Evolutionary conservation across 2,329 filamentous ascomycete genomes (phyloP).

Genomic region (Cytospora leucostoma): DNA sequence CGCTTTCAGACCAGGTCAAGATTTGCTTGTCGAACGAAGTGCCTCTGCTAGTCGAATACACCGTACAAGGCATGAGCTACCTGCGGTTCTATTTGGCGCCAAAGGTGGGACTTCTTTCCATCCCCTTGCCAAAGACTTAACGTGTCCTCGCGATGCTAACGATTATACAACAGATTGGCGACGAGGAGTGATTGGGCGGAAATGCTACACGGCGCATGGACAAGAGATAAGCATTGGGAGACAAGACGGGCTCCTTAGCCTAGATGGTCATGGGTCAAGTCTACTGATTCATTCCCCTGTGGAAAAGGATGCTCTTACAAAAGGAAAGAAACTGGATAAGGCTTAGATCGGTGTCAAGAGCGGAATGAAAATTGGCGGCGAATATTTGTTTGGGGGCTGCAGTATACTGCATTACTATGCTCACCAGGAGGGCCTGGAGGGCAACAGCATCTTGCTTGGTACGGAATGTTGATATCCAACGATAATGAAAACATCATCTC

Average conservation of each 20-base stretch:
- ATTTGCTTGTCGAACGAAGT: conserved; percentile 96
- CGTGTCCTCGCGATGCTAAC: conserved; percentile 10
- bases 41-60: conserved; percentile 92
- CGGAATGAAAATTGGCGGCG: conserved; percentile 14
- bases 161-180: conserved; percentile 37
- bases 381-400: conserved; percentile 16
- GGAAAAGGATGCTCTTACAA: neutral
- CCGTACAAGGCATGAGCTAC: conserved; percentile 77
- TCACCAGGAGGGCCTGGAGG: conserved; percentile 17
- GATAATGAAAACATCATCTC: conserved; percentile 23
- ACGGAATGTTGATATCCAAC: conserved; percentile 17
- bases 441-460: conserved; percentile 18
- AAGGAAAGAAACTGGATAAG: conserved; percentile 3
- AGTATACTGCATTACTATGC: conserved; percentile 24
- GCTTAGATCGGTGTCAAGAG: conserved; percentile 6
- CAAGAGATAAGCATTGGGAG: conserved; percentile 13
- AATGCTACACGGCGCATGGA: conserved; percentile 9
- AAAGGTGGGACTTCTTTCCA: conserved; percentile 65
- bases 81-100: conserved; percentile 97
- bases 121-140: neutral
- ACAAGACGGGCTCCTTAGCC: conserved; percentile 1
- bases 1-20: conserved; percentile 78
- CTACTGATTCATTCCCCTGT: neutral
- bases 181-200: conserved; percentile 38
- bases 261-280: conserved; percentile 6